A percentile compares a stretch with the other conserved stretches of the same genome.
These are phyloP conservation scores for Pseudonitzschia pungens DNA, from an alignment of 108 stramenopile genomes.

Conservation along the genomic window DNA sequence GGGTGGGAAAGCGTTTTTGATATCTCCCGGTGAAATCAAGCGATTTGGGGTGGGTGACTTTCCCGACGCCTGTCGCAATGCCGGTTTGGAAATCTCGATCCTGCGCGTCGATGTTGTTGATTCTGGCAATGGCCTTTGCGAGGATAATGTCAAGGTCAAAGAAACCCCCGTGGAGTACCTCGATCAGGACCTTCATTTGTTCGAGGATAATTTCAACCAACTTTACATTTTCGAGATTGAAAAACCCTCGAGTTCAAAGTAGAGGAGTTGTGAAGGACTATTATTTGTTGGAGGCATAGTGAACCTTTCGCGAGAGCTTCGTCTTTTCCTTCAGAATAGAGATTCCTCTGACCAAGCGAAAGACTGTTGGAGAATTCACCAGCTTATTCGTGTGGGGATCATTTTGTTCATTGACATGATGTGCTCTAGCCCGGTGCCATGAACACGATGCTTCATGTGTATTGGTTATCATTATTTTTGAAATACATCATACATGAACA, in stretches of 20 bases:
- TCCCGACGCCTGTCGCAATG: constrained; percentile 8
- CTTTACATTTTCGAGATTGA: constrained; percentile 4
- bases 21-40: constrained; percentile 3
- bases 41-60: constrained; percentile 8
- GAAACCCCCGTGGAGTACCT: not conserved
- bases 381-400: too few relatives aligned
- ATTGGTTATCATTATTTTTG: too few relatives aligned
- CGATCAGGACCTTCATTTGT: not conserved
- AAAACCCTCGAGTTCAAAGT: not conserved
- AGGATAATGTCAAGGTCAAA: not conserved
- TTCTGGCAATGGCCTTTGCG: not conserved
- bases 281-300: not conserved
- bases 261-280: not conserved
- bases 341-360: too few relatives aligned
- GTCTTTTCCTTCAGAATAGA: too few relatives aligned
- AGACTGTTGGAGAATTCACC: too few relatives aligned
- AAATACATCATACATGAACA: too few relatives aligned
- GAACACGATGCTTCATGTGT: too few relatives aligned
- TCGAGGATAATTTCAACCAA: not conserved
- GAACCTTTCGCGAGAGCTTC: too few relatives aligned
- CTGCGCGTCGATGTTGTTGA: not conserved
- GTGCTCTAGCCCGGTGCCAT: too few relatives aligned
- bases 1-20: constrained; percentile 8
- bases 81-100: constrained; percentile 10
- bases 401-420: too few relatives aligned